Evolutionary conservation across 1,284 basidiomycete genomes (phyloP), one percentile per base, ranked within the genome.

Genomic region (Puccinia horiana): DNA sequence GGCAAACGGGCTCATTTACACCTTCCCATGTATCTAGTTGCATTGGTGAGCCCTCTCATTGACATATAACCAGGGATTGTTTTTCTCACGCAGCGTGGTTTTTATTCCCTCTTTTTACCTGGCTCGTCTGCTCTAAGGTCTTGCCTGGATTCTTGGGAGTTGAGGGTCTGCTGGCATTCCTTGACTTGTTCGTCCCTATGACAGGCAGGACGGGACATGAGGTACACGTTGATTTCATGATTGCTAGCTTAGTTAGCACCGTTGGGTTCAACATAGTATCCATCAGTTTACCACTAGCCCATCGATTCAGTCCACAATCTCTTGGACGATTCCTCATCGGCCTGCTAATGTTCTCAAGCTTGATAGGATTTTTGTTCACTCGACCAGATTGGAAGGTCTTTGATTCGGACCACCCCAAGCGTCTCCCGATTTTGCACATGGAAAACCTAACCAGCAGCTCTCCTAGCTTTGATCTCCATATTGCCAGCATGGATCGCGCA

Each of bases 161-260:
- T 0, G 91, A 96, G 86, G 88, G 94, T 32, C 88, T 93, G 76
- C 89, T 91, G 56, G 90, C 90, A 1, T 91, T 93, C 6, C 86
- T 95, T 32, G 93, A 96, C 83, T 92, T 98, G 23, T 97, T 99
- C 85, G 94, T 97, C 0, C 96, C 96, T 0, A 88, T 98, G 84
- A 93, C 94, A 83, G 87, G 92, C 86, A 76, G 88, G 84, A 86
- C 86, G 84, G 87, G 87, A 32, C 85, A 86, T 76, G 90, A 92
- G 54, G 93, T 92, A 0, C 95, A 96, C 0, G 92, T 92, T 0
- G 96, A 99, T 85, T 91, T 93, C 85, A 93, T 98, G 86, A 93
- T 98, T 73, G 95, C 94, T 0, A 91, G 91, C 16, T 85, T 88
- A 47, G 85, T 85, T 32, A 84, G 85, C 12, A 83, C n/a, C 8